Conservation (phyloP, 192 early-diverging fungal species). For the Coemansia sp. region DNA sequence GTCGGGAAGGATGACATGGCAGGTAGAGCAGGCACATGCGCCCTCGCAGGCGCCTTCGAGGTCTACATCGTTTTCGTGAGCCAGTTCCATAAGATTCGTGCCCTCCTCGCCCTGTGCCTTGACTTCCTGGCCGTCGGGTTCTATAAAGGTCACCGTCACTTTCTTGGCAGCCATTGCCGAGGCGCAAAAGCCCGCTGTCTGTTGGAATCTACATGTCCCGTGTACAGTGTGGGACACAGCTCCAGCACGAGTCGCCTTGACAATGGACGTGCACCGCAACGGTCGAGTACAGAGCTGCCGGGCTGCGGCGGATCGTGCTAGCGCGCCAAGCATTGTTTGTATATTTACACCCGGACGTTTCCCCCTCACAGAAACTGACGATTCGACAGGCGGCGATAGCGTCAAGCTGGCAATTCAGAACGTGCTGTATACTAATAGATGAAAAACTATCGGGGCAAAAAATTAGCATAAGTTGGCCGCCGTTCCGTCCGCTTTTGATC, state of each 20-base stretch:
- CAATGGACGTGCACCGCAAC: neutral
- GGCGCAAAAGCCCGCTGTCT: constrained; percentile 14
- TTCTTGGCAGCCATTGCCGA: constrained; percentile 10
- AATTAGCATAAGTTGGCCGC: too few relatives aligned
- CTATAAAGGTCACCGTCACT: constrained; percentile 77
- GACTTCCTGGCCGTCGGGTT: constrained; percentile 72
- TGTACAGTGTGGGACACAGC: neutral
- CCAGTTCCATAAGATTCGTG: constrained; percentile 86
- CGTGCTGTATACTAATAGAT: too few relatives aligned
- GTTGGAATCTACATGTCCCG: neutral
- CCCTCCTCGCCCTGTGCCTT: constrained; percentile 76
- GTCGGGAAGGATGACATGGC: constrained; percentile 86
- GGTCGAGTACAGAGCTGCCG: neutral
- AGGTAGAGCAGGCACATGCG: constrained; percentile 90
- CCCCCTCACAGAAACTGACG: too few relatives aligned
- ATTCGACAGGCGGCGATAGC: too few relatives aligned
- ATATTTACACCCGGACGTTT: neutral
- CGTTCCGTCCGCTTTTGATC: too few relatives aligned
- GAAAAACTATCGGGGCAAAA: too few relatives aligned
- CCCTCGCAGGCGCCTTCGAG: constrained; percentile 97
- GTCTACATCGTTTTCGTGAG: constrained; percentile 87
- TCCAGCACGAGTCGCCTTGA: neutral
- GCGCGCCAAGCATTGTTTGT: neutral
- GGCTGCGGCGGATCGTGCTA: neutral
- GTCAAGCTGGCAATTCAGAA: too few relatives aligned